Percentiles rank a stretch among this genome's conserved stretches.
Evolutionary conservation across 2,329 filamentous ascomycete species (phyloP).

Genomic region (Monosporascus sp.): DNA sequence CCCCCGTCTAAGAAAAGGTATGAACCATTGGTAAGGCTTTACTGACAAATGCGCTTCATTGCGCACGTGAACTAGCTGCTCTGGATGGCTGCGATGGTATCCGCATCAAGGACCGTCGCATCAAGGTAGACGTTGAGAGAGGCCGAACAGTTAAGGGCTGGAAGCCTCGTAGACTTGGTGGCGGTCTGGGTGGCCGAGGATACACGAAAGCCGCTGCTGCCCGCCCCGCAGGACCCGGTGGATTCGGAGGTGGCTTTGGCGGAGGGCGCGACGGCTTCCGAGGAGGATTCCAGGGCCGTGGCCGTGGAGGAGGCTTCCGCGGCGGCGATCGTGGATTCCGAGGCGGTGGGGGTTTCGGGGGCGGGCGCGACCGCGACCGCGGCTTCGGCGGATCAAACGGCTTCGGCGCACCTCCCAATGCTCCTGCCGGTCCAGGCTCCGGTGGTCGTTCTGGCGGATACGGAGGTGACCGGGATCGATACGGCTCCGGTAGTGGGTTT

Average conservation of each 20-base stretch:
- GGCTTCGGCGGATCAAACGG: conserved; percentile 39
- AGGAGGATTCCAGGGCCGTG: conserved; percentile 45
- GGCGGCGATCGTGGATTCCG: conserved; percentile 33
- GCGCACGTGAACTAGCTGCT: conserved; percentile 69
- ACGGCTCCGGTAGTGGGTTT: conserved; percentile 48
- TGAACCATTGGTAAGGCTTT: conserved; percentile 51
- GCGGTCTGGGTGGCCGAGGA: conserved; percentile 83
- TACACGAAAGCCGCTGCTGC: conserved; percentile 79
- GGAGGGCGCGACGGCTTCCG: conserved; percentile 54
- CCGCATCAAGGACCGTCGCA: conserved; percentile 83
- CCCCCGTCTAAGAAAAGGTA: conserved; percentile 29
- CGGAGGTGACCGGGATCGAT: conserved; percentile 38
- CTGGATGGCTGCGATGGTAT: conserved; percentile 82
- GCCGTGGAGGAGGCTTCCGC: conserved; percentile 30
- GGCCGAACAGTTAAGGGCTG: conserved; percentile 91
- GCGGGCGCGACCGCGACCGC: conserved; percentile 41
- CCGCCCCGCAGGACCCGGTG: conserved; percentile 61
- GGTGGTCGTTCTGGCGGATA: conserved; percentile 42
- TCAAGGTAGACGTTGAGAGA: conserved; percentile 93
- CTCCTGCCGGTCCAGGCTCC: conserved; percentile 54
- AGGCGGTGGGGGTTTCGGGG: conserved; percentile 46
- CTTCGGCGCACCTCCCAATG: conserved; percentile 49
- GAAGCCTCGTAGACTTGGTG: conserved; percentile 86
- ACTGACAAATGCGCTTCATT: conserved; percentile 62
- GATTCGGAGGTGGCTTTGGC: conserved; percentile 50